Base-by-base conservation (phyloP, 768 basidiomycete species). In the Suillus variegatus region DNA sequence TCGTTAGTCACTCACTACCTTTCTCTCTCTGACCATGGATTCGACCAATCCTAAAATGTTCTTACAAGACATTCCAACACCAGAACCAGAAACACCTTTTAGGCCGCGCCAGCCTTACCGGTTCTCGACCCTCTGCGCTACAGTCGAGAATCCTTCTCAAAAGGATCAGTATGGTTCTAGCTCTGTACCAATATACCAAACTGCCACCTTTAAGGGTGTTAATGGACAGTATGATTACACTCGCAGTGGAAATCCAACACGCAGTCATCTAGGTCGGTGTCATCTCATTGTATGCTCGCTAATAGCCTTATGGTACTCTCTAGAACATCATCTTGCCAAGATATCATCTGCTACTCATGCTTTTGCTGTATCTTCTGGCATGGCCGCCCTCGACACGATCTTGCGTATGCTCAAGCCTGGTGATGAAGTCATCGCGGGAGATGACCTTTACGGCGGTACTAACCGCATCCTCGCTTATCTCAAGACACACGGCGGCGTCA, bases 371-470 rank as follows among this genome's bases (percentile, higher is more conserved):
- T 93, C 95, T 6, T 98, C 97, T 5, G 97, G 97, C 62, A 99
- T 99, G 97, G 95, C 97, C 20, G 95, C 96, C 3, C 85, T 99
- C 49, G 97, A 99, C 77, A 87, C 95, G 61, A 98, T 99, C 71
- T 85, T 97, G 57, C 92, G 97, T 58, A 76, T 98, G 36, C 87
- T 99, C 70, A 97, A 96, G 78, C 95, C 97, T 6, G 94, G 94
- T n/a, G 91, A 94, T 77, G 93, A 95, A 75, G 85, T 99, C 67
- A 91, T 99, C 69, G 95, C 97, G 4, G 95, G 96, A 35, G 97
- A 99, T 76, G 97, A 99, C 76, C 81, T 99, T 32, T 99, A 99
- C 77, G 97, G 97, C 43, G 97, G 97, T 25, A 98, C 97, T 35
- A 97, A 99, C 75, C 93, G 97, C 55, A 87, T 99, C 9, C 86